phyloP scores from a whole-genome alignment of 176 grass and related monocot genomes.

The Oryza brachyantha region DNA sequence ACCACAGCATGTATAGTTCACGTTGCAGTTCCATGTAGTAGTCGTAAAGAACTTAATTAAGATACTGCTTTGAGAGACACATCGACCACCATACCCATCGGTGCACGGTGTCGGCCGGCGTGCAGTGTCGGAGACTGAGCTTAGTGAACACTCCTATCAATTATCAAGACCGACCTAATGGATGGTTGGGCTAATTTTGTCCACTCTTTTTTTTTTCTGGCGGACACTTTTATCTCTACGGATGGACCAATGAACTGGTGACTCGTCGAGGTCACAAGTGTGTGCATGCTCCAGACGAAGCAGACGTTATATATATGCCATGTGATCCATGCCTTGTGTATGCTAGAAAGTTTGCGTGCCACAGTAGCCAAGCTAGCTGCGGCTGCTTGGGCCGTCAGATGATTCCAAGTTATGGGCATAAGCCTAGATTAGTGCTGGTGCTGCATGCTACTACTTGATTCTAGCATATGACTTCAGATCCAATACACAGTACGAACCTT shows the following conservation, averaged over 20 bases:
- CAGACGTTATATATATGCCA: not conserved
- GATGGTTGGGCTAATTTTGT: not conserved
- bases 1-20: not conserved
- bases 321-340: slow-evolving; percentile 25
- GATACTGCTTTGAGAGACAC: not conserved
- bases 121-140: not conserved
- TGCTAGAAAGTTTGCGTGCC: not conserved
- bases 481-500: not conserved
- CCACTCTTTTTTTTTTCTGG: not conserved
- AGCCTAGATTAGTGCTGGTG: not conserved
- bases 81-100: not conserved
- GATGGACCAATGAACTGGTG: not conserved
- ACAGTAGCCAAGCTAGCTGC: slow-evolving; percentile 1
- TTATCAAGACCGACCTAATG: not conserved
- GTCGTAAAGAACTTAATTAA: not conserved
- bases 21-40: not conserved
- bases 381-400: not conserved
- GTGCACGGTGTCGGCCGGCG: not conserved
- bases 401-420: not conserved
- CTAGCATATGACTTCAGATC: not conserved
- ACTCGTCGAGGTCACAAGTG: not conserved
- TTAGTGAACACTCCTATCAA: not conserved
- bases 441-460: not conserved
- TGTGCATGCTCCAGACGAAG: not conserved
- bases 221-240: not conserved